phyloP scores from a whole-genome alignment of 768 basidiomycete genomes.

The Mrakia gelida region DNA sequence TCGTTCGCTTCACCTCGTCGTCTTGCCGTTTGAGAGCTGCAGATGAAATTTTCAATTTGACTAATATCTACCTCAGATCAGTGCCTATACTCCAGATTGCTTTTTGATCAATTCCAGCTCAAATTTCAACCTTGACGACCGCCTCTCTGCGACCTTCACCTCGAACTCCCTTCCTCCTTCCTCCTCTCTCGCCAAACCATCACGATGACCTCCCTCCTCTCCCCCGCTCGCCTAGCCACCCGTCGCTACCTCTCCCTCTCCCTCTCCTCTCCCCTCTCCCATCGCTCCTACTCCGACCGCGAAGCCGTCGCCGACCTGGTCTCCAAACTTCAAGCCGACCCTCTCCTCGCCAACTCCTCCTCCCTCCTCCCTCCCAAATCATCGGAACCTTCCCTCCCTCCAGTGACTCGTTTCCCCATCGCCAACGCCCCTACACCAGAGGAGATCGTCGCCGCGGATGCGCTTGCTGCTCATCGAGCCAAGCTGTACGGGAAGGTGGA shows the following conservation, averaged over 20 bases:
- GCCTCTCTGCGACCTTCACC: background rate
- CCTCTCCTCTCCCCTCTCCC: background rate
- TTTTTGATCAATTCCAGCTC: background rate
- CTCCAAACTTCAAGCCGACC: background rate
- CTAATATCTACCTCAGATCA: background rate
- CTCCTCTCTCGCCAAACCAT: background rate
- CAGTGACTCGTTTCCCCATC: background rate
- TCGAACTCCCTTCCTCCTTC: background rate
- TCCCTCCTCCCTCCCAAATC: constrained; percentile 2
- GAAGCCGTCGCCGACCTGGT: background rate
- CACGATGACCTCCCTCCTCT: constrained; percentile 6
- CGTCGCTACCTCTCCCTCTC: background rate
- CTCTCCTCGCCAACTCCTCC: constrained; percentile 3
- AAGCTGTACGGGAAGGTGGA: constrained; percentile 1
- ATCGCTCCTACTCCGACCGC: background rate
- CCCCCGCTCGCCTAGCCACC: background rate
- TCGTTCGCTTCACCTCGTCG: background rate
- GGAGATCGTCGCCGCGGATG: background rate
- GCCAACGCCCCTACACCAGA: background rate
- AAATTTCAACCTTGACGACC: background rate
- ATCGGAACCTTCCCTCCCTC: background rate
- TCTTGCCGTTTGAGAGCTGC: background rate
- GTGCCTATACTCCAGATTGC: background rate
- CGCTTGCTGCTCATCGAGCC: background rate
- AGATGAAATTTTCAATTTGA: background rate